Base-by-base conservation (phyloP, 192 early-diverging fungal genomes). In the Entophlyctis luteolus region DNA sequence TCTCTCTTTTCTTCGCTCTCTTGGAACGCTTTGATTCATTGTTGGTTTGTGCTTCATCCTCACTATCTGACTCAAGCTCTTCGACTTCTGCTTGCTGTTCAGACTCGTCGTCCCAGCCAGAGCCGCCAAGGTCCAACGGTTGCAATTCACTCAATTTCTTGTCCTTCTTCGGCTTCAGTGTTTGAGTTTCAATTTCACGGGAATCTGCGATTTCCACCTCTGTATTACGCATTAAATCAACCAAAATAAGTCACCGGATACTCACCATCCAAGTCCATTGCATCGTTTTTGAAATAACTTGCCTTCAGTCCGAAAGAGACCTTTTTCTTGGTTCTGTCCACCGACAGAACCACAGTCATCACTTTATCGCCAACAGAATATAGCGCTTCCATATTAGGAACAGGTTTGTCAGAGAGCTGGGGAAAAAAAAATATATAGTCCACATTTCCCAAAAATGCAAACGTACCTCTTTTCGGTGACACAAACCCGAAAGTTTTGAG, bases 361-460 rank as follows among this genome's bases (percentile, higher is more conserved):
- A 96, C 92, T 2, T 84, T 80, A 68, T 96, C 92, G 32, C 94
- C 94, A 22, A 91, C 76, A 57, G 83, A 74, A 67, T 93, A 96
- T 42, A 96, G 70, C 62, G 84, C 83, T 14, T 83, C 80, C 25
- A 93, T 78, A 37, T 87, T 84, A 0, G 65, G 48, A 29, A 88
- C 80, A n/a, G 79, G 81, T 53, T 83, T 87, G 76, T 96, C 93
- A 2, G 91, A 88, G 54, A 93, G 86, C 76, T 77, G 55, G 1
- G 23, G n/a, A 2, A 54, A 34, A 42, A 49, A 36, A 18, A 39
- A 58, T 46, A 46, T n/a, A 67, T 22, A 16, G 5, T 16, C 18
- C 28, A 56, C 0, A 34, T 8, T 20, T 4, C 18, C 12, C 14
- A 20, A 47, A 54, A 48, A 2, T 18, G 2, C n/a, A 5, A 14